phyloP scores from a whole-genome alignment of 495 filamentous ascomycete genomes.

The Ramalina intermedia region DNA sequence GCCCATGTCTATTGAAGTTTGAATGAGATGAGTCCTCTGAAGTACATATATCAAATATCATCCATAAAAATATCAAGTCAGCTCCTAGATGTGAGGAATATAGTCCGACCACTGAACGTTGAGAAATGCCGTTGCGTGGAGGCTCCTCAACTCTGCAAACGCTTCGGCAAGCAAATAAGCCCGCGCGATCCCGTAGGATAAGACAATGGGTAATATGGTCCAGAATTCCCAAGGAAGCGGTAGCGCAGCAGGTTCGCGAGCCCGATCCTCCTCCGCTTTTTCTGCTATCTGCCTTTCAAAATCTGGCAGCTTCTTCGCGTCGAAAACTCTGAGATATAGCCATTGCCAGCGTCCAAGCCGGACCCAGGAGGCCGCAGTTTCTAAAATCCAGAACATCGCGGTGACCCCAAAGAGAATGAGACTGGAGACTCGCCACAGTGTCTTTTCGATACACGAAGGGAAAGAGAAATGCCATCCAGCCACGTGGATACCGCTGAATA shows the following conservation, averaged over 20 bases:
- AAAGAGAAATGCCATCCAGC: constrained; percentile 15
- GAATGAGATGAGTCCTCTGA: too few species aligned
- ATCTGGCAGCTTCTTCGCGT: background rate
- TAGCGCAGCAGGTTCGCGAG: background rate
- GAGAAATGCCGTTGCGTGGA: constrained; percentile 2
- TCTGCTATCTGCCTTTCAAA: too few species aligned
- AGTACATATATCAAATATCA: too few species aligned
- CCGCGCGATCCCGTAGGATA: background rate
- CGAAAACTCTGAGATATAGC: background rate
- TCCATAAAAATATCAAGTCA: too few species aligned
- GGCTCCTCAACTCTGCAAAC: constrained; percentile 2
- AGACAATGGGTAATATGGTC: background rate
- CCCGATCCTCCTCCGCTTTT: background rate
- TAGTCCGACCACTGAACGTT: constrained; percentile 9
- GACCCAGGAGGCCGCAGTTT: background rate
- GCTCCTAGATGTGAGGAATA: constrained; percentile 6
- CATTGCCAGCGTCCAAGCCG: constrained; percentile 23
- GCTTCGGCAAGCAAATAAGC: constrained; percentile 9
- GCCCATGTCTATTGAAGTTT: too few species aligned
- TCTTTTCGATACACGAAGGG: constrained; percentile 8
- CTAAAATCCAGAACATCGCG: background rate
- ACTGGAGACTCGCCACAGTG: constrained; percentile 11
- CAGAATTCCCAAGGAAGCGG: background rate
- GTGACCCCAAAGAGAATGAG: constrained; percentile 2
- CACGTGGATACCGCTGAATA: constrained; percentile 12